Evolutionary conservation across 495 filamentous ascomycete genomes (phyloP).

Genomic region (Baudoinia panamericana): DNA sequence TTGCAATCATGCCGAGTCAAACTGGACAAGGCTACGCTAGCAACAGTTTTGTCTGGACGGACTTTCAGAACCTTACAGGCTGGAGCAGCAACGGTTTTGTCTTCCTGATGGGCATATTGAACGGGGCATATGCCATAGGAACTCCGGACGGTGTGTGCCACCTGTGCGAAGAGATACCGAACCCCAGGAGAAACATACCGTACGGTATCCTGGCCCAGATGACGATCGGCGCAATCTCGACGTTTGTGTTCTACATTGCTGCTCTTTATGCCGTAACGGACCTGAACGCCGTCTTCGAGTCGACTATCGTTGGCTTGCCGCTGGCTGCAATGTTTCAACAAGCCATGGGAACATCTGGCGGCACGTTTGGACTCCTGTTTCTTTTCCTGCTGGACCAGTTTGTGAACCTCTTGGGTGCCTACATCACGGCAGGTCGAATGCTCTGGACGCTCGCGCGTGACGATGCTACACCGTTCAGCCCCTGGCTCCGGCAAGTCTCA

Average conservation of each 20-base stretch:
- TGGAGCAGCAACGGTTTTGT: slow-evolving; percentile 59
- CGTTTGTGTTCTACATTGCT: slow-evolving; percentile 60
- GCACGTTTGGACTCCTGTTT: slow-evolving; percentile 51
- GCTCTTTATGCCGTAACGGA: slow-evolving; percentile 59
- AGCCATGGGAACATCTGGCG: slow-evolving; percentile 49
- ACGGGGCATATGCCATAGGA: slow-evolving; percentile 75
- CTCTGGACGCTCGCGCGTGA: slow-evolving; percentile 75
- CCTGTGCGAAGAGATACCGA: slow-evolving; percentile 68
- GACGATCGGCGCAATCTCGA: slow-evolving; percentile 45
- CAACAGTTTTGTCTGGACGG: slow-evolving; percentile 25
- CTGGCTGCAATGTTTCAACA: slow-evolving; percentile 66
- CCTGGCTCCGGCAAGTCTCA: slow-evolving; percentile 36
- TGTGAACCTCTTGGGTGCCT: slow-evolving; percentile 4
- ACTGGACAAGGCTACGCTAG: slow-evolving; percentile 25
- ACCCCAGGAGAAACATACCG: slow-evolving; percentile 19
- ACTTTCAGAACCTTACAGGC: slow-evolving; percentile 46
- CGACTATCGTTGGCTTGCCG: slow-evolving; percentile 19
- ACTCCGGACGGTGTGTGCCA: slow-evolving; percentile 52
- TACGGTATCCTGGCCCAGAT: slow-evolving; percentile 22
- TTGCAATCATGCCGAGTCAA: slow-evolving; percentile 54
- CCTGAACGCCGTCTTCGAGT: slow-evolving; percentile 42
- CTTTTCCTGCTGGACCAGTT: slow-evolving; percentile 41
- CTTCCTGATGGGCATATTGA: slow-evolving; percentile 68
- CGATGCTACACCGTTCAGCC: slow-evolving; percentile 41
- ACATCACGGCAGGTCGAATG: slow-evolving; percentile 51